Percentiles rank a stretch among this genome's conserved stretches.
phyloP scores from a whole-genome alignment of 2,329 filamentous ascomycete species.

The Fusarium devonianum region DNA sequence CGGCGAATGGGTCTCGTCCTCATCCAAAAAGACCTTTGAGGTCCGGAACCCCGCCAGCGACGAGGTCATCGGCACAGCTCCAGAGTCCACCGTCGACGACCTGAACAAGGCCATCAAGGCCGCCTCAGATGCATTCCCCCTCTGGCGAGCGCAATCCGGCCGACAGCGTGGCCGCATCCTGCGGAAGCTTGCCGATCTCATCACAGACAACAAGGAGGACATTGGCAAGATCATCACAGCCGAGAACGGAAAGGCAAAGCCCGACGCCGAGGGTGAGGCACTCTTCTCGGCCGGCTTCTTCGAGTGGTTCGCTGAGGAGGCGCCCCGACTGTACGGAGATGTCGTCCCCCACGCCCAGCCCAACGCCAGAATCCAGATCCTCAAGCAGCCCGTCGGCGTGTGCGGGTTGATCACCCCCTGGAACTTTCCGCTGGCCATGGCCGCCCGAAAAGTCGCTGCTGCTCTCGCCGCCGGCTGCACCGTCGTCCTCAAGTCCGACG shows the following conservation, averaged over 20 bases:
- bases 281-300: constrained; percentile 66
- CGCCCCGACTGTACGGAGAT: constrained; percentile 62
- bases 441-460: constrained; percentile 53
- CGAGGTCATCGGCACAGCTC: constrained; percentile 70
- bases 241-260: constrained; percentile 74
- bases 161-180: constrained; percentile 67
- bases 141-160: constrained; percentile 64
- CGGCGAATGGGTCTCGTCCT: constrained; percentile 75
- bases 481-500: constrained; percentile 83
- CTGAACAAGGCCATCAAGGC: constrained; percentile 73
- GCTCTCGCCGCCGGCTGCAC: constrained; percentile 76
- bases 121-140: constrained; percentile 62
- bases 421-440: constrained; percentile 67
- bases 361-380: constrained; percentile 69
- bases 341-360: constrained; percentile 66
- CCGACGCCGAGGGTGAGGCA: constrained; percentile 65
- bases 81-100: constrained; percentile 74
- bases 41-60: constrained; percentile 74
- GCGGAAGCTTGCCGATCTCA: constrained; percentile 69
- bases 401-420: constrained; percentile 48
- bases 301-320: constrained; percentile 63
- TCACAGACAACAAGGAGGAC: constrained; percentile 69
- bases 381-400: constrained; percentile 50
- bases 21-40: constrained; percentile 75
- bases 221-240: constrained; percentile 71